phyloP scores from a whole-genome alignment of 2,329 filamentous ascomycete genomes.

The Exserohilum turcica region DNA sequence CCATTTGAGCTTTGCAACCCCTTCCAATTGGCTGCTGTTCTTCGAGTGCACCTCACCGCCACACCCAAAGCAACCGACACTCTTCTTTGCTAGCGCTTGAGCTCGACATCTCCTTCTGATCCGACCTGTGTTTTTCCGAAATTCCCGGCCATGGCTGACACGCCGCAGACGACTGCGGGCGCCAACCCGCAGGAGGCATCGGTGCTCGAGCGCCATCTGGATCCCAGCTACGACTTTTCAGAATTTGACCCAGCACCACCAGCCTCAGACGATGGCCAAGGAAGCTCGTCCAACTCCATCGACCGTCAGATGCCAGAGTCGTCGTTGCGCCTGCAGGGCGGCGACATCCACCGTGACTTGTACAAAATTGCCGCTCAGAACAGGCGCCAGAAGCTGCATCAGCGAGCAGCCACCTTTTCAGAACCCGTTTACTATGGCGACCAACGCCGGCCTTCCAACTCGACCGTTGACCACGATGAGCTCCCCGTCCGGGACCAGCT shows the following conservation, averaged over 20 bases:
- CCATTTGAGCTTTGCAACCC: slow-evolving; percentile 32
- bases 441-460: slow-evolving; percentile 18
- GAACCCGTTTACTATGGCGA: slow-evolving; percentile 49
- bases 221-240: slow-evolving; percentile 48
- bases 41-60: slow-evolving; percentile 25
- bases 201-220: slow-evolving; percentile 51
- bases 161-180: slow-evolving; percentile 33
- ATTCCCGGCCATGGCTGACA: slow-evolving; percentile 33
- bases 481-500: slow-evolving; percentile 53
- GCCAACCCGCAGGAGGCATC: slow-evolving; percentile 40
- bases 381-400: slow-evolving; percentile 51
- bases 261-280: slow-evolving; percentile 29
- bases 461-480: slow-evolving; percentile 44
- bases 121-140: background rate
- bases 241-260: slow-evolving; percentile 47
- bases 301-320: slow-evolving; percentile 56
- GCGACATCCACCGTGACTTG: slow-evolving; percentile 78
- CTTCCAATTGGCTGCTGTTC: slow-evolving; percentile 28
- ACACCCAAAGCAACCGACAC: slow-evolving; percentile 12
- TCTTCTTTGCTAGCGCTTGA: slow-evolving; percentile 1
- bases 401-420: slow-evolving; percentile 72
- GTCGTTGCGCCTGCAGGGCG: slow-evolving; percentile 73
- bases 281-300: slow-evolving; percentile 30
- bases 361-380: slow-evolving; percentile 71
- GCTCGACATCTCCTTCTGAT: background rate